phyloP scores from a whole-genome alignment of 2,329 filamentous ascomycete species.

The Domatiomyces globalis region DNA sequence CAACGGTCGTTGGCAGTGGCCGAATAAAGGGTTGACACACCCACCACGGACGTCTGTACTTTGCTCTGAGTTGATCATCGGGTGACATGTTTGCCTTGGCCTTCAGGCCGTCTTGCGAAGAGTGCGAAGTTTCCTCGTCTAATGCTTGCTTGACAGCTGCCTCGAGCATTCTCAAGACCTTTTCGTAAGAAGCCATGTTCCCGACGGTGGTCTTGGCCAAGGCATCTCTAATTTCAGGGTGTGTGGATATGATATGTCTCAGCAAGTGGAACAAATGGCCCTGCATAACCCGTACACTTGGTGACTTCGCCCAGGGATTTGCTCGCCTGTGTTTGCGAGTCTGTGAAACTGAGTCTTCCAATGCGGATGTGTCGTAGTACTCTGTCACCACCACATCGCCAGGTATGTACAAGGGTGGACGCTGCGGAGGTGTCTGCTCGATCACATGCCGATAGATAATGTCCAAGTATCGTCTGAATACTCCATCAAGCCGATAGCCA shows the following conservation, averaged over 20 bases:
- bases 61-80: constrained; percentile 31
- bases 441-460: constrained; percentile 72
- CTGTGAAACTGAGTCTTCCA: constrained; percentile 8
- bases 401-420: constrained; percentile 61
- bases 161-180: constrained; percentile 62
- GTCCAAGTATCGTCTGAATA: constrained; percentile 76
- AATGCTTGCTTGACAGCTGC: constrained; percentile 44
- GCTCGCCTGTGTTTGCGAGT: constrained; percentile 27
- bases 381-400: constrained; percentile 27
- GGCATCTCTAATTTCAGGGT: constrained; percentile 75
- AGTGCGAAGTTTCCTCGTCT: constrained; percentile 6
- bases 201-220: constrained; percentile 55
- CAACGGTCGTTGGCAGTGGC: constrained; percentile 73
- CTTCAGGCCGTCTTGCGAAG: neutral
- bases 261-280: constrained; percentile 87
- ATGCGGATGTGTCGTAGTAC: neutral
- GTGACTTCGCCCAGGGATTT: constrained; percentile 26
- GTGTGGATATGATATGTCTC: constrained; percentile 61
- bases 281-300: constrained; percentile 70
- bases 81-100: constrained; percentile 43
- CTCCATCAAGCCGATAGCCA: constrained; percentile 77
- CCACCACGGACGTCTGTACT: constrained; percentile 77
- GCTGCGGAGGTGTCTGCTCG: constrained; percentile 47
- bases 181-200: constrained; percentile 64
- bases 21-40: constrained; percentile 76